Evolutionary conservation across 371 early-diverging fungal species (phyloP).

Genomic region (Umbelopsis sp.): DNA sequence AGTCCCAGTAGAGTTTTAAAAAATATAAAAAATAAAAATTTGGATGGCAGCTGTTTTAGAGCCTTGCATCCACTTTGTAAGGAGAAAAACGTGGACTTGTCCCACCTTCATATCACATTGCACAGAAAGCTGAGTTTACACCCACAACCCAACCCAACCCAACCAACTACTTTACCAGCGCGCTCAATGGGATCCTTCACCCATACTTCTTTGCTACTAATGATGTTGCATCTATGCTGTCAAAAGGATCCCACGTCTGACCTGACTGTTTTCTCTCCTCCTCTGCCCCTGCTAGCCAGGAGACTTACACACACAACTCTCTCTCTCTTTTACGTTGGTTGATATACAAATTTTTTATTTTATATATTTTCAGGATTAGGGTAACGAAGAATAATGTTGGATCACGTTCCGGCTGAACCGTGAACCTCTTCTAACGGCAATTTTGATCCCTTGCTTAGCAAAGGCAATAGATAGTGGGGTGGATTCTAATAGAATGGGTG

Average conservation of each 20-base stretch:
- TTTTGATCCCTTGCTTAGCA: conserved; percentile 62
- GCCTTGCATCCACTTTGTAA: not conserved
- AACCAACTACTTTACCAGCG: too few species aligned
- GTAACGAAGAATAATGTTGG: not conserved
- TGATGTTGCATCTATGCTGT: too few species aligned
- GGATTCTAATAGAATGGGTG: conserved; percentile 33
- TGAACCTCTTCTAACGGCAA: conserved; percentile 54
- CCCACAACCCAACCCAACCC: too few species aligned
- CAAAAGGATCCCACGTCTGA: too few species aligned
- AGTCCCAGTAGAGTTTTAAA: not conserved
- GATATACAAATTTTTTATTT: not conserved
- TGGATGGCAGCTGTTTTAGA: conserved; percentile 2
- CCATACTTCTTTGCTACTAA: too few species aligned
- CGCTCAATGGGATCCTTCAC: too few species aligned
- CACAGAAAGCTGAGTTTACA: not conserved
- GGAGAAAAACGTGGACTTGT: conserved; percentile 19
- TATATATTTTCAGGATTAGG: not conserved
- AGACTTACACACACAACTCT: too few species aligned
- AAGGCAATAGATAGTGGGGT: conserved; percentile 64
- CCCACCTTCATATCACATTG: not conserved
- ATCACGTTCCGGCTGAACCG: not conserved
- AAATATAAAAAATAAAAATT: not conserved
- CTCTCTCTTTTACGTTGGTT: not conserved
- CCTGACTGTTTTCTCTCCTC: too few species aligned
- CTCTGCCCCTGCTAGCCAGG: too few species aligned